These are phyloP conservation scores for Diaporthe citriasiana DNA, from an alignment of 2,329 filamentous ascomycete genomes.

Conservation along the genomic window DNA sequence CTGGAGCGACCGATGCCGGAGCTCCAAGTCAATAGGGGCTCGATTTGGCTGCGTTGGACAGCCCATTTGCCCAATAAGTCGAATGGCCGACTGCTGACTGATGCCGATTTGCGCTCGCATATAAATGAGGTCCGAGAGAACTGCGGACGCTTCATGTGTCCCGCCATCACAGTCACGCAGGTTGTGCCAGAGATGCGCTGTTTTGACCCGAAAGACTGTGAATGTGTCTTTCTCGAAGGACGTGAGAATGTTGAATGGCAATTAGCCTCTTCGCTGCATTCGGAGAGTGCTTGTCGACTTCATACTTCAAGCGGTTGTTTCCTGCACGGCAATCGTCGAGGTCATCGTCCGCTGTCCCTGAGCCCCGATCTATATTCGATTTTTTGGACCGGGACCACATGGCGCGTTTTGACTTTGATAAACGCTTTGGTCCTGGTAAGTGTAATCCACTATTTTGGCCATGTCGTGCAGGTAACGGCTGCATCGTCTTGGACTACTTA, in stretches of 20 bases:
- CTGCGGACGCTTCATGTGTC: constrained; percentile 12
- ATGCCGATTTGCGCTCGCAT: not conserved
- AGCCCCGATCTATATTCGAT: too few species aligned
- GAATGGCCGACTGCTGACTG: not conserved
- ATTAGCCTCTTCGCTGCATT: too few species aligned
- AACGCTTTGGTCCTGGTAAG: not conserved
- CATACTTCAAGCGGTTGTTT: too few species aligned
- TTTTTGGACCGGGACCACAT: too few species aligned
- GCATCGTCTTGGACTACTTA: not conserved
- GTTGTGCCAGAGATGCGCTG: constrained; percentile 30
- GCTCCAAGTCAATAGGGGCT: not conserved
- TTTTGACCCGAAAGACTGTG: constrained; percentile 21
- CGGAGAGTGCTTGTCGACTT: too few species aligned
- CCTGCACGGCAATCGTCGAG: too few species aligned
- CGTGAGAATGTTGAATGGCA: not conserved
- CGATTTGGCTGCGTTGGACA: constrained; percentile 3
- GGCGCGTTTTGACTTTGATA: not conserved
- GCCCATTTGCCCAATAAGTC: constrained; percentile 8
- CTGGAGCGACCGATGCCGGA: not conserved
- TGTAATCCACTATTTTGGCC: not conserved
- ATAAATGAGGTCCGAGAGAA: not conserved
- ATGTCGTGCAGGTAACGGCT: constrained; percentile 5
- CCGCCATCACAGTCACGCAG: not conserved
- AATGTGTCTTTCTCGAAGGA: not conserved
- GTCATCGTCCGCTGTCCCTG: too few species aligned